These are phyloP conservation scores for Eremothecium coryli DNA, from an alignment of 1,139 yeast species.

Conservation along the genomic window DNA sequence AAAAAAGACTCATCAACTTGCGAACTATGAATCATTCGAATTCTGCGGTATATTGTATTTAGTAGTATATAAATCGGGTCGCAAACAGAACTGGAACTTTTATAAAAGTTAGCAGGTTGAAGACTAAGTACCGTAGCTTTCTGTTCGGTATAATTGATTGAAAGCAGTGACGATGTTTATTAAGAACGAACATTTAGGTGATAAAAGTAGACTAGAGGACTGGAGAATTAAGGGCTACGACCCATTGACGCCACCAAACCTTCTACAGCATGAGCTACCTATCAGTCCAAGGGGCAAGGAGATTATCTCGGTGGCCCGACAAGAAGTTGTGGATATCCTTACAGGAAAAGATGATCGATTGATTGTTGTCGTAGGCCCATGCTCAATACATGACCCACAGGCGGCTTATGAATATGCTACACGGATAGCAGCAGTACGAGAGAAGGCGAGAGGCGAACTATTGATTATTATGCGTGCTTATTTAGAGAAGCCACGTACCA, in stretches of 20 bases:
- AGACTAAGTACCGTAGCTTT: no score
- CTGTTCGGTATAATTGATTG: no score
- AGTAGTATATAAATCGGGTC: no score
- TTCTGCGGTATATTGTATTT: no score
- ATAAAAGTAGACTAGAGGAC: conserved; percentile 73
- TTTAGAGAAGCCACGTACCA: conserved; percentile 95
- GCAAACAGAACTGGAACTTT: no score
- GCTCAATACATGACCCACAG: conserved; percentile 89
- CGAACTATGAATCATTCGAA: no score
- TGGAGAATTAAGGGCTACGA: conserved; percentile 94
- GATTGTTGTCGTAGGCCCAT: conserved; percentile 85
- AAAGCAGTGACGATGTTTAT: conserved; percentile 53
- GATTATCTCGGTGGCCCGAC: conserved; percentile 66
- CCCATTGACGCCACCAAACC: conserved; percentile 90
- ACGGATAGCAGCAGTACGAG: conserved; percentile 49
- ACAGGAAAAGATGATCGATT: conserved; percentile 74
- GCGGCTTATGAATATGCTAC: conserved; percentile 87
- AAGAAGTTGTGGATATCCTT: conserved; percentile 59
- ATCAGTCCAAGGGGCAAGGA: conserved; percentile 50
- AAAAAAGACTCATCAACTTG: no score
- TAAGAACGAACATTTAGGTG: conserved; percentile 73
- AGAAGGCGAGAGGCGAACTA: conserved; percentile 62
- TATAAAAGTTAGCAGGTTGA: no score
- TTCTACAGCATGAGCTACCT: conserved; percentile 83
- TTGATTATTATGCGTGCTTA: conserved; percentile 94